phyloP scores from a whole-genome alignment of 2,329 filamentous ascomycete species.

The Arthrinium puccinioides region DNA sequence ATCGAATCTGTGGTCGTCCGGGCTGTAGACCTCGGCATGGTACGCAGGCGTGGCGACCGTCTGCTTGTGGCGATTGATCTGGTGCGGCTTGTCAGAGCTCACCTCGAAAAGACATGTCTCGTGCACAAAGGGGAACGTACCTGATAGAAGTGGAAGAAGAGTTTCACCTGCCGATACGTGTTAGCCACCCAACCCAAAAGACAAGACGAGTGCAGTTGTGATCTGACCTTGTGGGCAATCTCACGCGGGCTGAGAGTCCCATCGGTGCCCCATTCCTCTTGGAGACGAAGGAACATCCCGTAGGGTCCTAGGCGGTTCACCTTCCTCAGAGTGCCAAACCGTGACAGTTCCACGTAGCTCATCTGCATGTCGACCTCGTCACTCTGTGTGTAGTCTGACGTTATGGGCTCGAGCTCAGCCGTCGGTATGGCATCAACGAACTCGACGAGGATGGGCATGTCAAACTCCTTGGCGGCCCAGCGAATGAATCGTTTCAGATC shows the following conservation, averaged over 20 bases:
- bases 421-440: constrained; percentile 60
- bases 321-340: constrained; percentile 14
- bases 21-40: constrained; percentile 33
- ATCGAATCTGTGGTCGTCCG: constrained; percentile 36
- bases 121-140: too few relatives aligned
- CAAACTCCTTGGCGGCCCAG: constrained; percentile 53
- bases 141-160: constrained; percentile 48
- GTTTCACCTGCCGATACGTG: constrained; percentile 35
- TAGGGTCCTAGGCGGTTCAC: constrained; percentile 17
- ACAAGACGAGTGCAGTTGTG: too few relatives aligned
- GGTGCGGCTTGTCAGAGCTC: too few relatives aligned
- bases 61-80: constrained; percentile 60
- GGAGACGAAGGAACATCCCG: constrained; percentile 36
- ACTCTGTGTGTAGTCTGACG: constrained; percentile 38
- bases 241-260: constrained; percentile 8
- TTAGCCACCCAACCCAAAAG: too few relatives aligned
- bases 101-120: too few relatives aligned
- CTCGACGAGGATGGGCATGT: constrained; percentile 55
- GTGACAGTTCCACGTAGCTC: constrained; percentile 39
- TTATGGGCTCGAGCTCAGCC: constrained; percentile 60
- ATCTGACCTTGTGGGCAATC: neutral
- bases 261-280: constrained; percentile 35
- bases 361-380: constrained; percentile 40
- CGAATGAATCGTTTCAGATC: constrained; percentile 66
- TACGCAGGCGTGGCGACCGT: constrained; percentile 53